phyloP scores from a whole-genome alignment of 345 rosid genomes.

The Syzygium oleosum region DNA sequence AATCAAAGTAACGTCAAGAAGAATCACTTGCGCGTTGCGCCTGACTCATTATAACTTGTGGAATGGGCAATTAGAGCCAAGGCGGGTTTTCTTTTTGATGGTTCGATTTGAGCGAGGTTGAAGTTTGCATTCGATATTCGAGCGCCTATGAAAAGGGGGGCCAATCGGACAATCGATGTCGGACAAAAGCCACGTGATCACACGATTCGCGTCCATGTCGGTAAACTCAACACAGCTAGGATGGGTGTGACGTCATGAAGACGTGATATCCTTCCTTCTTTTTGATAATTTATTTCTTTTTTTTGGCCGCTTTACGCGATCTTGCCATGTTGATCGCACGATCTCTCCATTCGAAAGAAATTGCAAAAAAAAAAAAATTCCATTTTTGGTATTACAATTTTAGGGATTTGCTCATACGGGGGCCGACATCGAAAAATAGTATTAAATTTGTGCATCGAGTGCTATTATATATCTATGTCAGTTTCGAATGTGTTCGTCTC shows the following conservation, averaged over 20 bases:
- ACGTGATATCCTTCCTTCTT: rapidly evolving
- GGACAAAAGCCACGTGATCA: not conserved
- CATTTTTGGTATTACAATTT: too few relatives aligned
- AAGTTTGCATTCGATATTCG: not conserved
- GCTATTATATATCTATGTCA: too few relatives aligned
- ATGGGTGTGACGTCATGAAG: too few relatives aligned
- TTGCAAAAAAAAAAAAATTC: too few relatives aligned
- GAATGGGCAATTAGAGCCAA: not conserved
- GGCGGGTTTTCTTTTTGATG: not conserved
- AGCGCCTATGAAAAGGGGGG: not conserved
- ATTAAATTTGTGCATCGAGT: too few relatives aligned
- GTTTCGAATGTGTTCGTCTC: too few relatives aligned
- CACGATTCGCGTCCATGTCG: not conserved
- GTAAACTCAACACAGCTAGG: too few relatives aligned
- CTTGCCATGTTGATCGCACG: not conserved
- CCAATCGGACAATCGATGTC: not conserved
- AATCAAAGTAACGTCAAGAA: too few relatives aligned
- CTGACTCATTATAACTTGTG: not conserved
- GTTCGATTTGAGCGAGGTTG: not conserved
- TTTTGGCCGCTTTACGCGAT: rapidly evolving
- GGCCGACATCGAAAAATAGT: too few relatives aligned
- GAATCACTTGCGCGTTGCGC: not conserved
- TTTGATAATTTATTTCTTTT: not conserved
- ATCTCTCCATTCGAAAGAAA: not conserved
- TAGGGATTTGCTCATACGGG: too few relatives aligned